phyloP scores from a whole-genome alignment of 2,329 filamentous ascomycete genomes.

The Fusarium napiforme region DNA sequence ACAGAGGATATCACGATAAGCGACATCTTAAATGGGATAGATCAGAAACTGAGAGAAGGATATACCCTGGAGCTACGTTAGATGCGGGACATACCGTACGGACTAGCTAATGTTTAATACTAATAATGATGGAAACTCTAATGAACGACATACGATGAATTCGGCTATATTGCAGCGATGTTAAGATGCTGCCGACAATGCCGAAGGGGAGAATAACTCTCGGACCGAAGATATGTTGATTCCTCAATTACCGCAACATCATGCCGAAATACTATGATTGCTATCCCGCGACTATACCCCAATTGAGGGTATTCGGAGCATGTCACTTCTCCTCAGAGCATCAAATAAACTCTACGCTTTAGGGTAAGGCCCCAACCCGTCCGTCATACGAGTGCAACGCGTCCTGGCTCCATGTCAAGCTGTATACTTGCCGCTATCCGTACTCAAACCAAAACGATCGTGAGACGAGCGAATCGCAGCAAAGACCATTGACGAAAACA shows the following conservation, averaged over 20 bases:
- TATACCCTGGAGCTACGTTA: neutral
- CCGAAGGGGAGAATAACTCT: neutral
- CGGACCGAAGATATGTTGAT: neutral
- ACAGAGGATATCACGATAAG: slow-evolving; percentile 64
- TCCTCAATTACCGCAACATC: neutral
- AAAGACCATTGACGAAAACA: neutral
- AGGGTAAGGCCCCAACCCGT: neutral
- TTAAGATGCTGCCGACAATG: neutral
- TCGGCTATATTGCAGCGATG: neutral
- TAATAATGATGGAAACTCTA: neutral
- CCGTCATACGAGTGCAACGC: neutral
- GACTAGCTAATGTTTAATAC: slow-evolving; percentile 10
- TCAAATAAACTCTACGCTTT: neutral
- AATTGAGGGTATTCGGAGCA: neutral
- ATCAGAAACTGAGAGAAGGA: neutral
- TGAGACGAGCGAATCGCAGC: neutral
- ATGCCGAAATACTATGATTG: neutral
- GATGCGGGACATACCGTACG: neutral
- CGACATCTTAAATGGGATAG: neutral
- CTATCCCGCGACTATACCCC: neutral
- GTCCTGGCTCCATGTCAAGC: neutral
- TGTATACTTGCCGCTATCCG: neutral
- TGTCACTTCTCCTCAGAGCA: neutral
- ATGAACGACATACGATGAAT: neutral
- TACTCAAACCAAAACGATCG: neutral